Conservation (phyloP, 768 basidiomycete species). For the Phaeolepiota aurea region DNA sequence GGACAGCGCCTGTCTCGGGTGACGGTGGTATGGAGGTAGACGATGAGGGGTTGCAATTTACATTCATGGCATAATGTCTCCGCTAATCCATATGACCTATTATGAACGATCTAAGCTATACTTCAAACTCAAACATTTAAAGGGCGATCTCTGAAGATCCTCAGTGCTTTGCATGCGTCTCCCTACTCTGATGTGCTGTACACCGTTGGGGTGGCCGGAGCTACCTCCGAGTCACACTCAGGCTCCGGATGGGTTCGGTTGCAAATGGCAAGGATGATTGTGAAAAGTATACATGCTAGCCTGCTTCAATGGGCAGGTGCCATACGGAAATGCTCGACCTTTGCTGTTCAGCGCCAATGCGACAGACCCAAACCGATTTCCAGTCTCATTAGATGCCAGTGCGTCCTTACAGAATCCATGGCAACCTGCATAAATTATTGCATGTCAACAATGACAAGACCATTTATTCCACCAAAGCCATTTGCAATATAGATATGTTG, state of each 20-base stretch:
- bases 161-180: too few species aligned
- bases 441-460: slow-evolving; percentile 32
- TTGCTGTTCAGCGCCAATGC: slow-evolving; percentile 24
- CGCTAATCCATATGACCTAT: too few species aligned
- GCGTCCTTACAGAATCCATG: slow-evolving; percentile 18
- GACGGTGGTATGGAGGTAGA: slow-evolving; percentile 39
- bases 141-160: too few species aligned
- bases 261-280: too few species aligned
- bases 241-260: too few species aligned
- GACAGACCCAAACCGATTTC: slow-evolving; percentile 29
- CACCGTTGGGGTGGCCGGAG: too few species aligned
- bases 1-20: slow-evolving; percentile 7
- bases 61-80: slow-evolving; percentile 33
- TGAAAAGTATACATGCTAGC: too few species aligned
- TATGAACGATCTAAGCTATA: too few species aligned
- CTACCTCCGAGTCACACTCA: too few species aligned
- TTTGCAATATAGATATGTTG: slow-evolving; percentile 38
- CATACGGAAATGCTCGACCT: slow-evolving; percentile 31
- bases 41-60: slow-evolving; percentile 34
- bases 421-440: slow-evolving; percentile 23
- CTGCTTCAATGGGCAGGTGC: slow-evolving; percentile 35
- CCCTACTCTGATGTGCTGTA: too few species aligned
- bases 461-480: slow-evolving; percentile 31
- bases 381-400: slow-evolving; percentile 29
- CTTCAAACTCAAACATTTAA: too few species aligned